These are phyloP conservation scores for Saturnispora besseyi DNA, from an alignment of 805 yeast genomes.

Conservation along the genomic window DNA sequence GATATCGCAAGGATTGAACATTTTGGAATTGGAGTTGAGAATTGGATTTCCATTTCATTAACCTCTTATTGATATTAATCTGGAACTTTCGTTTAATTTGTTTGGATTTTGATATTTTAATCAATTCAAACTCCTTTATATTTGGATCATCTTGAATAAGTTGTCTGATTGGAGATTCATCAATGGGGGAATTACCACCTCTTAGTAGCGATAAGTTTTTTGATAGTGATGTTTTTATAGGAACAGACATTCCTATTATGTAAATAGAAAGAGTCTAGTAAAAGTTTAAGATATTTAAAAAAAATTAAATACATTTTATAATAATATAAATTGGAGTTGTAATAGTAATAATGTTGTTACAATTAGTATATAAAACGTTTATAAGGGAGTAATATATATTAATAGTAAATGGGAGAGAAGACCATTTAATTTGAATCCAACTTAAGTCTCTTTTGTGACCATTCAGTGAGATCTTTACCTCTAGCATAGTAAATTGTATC, in stretches of 20 bases:
- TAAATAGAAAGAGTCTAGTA: neutral
- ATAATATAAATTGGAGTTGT: too few species aligned
- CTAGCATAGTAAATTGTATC: slow-evolving; percentile 22
- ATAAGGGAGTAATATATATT: neutral
- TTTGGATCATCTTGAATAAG: slow-evolving; percentile 7
- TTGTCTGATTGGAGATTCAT: slow-evolving; percentile 1
- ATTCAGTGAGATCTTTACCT: slow-evolving; percentile 17
- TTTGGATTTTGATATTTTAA: slow-evolving; percentile 65
- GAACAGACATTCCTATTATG: neutral
- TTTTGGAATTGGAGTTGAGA: slow-evolving; percentile 47
- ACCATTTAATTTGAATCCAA: slow-evolving; percentile 12
- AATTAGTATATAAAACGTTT: neutral
- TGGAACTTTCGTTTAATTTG: slow-evolving; percentile 48
- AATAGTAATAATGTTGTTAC: neutral
- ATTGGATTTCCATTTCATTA: slow-evolving; percentile 49
- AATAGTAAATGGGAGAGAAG: too few species aligned
- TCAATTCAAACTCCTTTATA: slow-evolving; percentile 44
- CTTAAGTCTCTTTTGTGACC: slow-evolving; percentile 17
- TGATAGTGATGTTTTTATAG: slow-evolving; percentile 3
- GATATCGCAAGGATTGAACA: slow-evolving; percentile 52
- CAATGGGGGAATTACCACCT: slow-evolving; percentile 2
- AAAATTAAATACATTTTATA: too few species aligned
- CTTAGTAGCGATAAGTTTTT: neutral
- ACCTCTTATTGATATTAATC: slow-evolving; percentile 47
- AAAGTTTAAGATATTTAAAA: neutral